Evolutionary conservation across 129 eudicot genomes (phyloP), one percentile per base, ranked within the genome.

Genomic region (Centella asiatica): DNA sequence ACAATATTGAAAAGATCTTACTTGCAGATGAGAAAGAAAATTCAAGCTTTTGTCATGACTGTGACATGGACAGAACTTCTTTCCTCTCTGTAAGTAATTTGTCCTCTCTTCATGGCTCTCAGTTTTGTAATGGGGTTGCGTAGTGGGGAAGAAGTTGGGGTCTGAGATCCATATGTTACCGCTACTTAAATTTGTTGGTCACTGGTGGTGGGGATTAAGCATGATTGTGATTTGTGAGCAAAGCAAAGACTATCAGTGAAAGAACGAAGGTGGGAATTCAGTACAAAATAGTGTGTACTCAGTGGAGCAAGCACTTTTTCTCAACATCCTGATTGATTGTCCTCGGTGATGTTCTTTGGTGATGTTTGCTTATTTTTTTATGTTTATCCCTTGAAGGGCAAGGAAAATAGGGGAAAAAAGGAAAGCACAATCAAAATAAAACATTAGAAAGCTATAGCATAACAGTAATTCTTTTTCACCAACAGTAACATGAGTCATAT

Each of bases 211-310:
- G 82, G 44, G 66, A 74, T 75, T 80, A 73, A 71, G 55, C 44
- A 75, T 74, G 71, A 75, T 73, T 26, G 66, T 75, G 60, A 69
- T n/a, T 31, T 9, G 8, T 56, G 40, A 37, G 58, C 44, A 57
- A 57, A 69, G 72, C 72, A 74, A 75, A 71, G 69, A 73, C 32
- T 60, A 24, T 4, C 32, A 32, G 3, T 13, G 2, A 32, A 57
- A 66, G 47, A 22, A 62, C 64, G 78, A 53, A 33, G 72, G 89
- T 72, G 84, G 89, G 89, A 79, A 76, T 10, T 42, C 58, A 65
- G 76, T 64, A 70, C 76, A 76, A 83, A 78, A n/a, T 83, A 83
- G 89, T 52, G 63, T 70, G 62, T 44, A 59, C 64, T 48, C 33
- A 51, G 60, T 73, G 53, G n/a, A n/a, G 51, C 44, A 27, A 26